These are phyloP conservation scores for Prillingera fragicola DNA, from an alignment of 1,284 basidiomycete genomes.

Conservation along the genomic window DNA sequence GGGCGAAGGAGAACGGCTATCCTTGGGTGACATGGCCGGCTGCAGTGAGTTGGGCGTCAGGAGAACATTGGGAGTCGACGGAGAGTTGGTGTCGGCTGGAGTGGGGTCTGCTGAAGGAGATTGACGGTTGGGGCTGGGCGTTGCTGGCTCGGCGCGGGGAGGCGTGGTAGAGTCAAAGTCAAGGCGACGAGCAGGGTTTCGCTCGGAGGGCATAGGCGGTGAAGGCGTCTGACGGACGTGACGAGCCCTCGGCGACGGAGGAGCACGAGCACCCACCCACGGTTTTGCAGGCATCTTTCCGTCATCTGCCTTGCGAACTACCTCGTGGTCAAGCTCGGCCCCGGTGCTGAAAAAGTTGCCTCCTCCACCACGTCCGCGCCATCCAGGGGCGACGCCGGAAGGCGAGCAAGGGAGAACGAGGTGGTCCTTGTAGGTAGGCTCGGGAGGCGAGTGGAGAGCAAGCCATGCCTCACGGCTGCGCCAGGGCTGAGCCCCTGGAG, in stretches of 20 bases:
- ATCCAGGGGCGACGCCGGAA: constrained; percentile 6
- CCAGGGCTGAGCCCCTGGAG: constrained; percentile 32
- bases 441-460: constrained; percentile 19
- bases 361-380: constrained; percentile 16
- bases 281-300: no score
- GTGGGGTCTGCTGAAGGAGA: no score
- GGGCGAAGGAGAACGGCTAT: not conserved
- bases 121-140: no score
- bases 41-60: not conserved
- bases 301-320: constrained; percentile 2
- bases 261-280: no score
- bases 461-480: constrained; percentile 32
- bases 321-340: constrained; percentile 1
- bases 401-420: not conserved
- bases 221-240: no score
- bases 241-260: no score
- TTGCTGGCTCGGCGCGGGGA: no score
- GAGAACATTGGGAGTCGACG: not conserved
- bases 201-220: no score
- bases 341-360: constrained; percentile 14
- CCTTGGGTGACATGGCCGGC: no score
- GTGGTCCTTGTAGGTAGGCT: not conserved
- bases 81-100: no score
- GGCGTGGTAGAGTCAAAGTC: not conserved
- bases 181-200: no score